Evolutionary conservation across 768 basidiomycete genomes (phyloP), one percentile per base, ranked within the genome.

Genomic region (Kwoniella newhampshirensis): DNA sequence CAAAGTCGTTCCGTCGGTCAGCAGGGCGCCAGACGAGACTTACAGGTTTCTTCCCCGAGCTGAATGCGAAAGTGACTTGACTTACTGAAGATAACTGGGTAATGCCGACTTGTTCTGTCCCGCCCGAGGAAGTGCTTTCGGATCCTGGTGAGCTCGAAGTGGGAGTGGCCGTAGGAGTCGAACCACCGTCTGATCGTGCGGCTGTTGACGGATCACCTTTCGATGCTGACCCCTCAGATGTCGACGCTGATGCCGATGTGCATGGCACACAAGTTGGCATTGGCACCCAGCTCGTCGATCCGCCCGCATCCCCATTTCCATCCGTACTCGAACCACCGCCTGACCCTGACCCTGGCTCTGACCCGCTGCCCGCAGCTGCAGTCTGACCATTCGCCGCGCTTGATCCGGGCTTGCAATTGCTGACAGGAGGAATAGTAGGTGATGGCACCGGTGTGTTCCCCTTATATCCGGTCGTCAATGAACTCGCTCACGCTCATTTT

Each of bases 341-440:
- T 17, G 45, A 27, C 11, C 25, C n/a, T 15, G 53, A 46, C 8
- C 28, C 51, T 17, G 21, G 15, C 12, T 35, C 54, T 41, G 41
- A 36, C 2, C 47, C 44, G 8, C 50, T 9, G 27, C 3, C 41
- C 2, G 56, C 36, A 36, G 64, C 54, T 11, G 61, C 21, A 5
- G 64, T 47, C 37, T 70, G 68, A 15, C 68, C 68, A 42, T 67
- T 70, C 1, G 37, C 15, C 15, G 61, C 56, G 40, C 60, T 63
- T 3, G 41, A n/a, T 3, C 66, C 66, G n/a, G 60, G 23, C 25
- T 57, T 27, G 40, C 68, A 70, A 26, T 50, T 50, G 17, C 42
- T 41, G 7, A 60, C 47, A 7, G 54, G 21, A 6, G 64, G 66
- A n/a, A 63, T 57, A 5, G 51, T 53, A 2, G 53, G 57, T 12